Evolutionary conservation across 345 rosid species (phyloP).

Genomic region (Erysimum cheiranthoides): DNA sequence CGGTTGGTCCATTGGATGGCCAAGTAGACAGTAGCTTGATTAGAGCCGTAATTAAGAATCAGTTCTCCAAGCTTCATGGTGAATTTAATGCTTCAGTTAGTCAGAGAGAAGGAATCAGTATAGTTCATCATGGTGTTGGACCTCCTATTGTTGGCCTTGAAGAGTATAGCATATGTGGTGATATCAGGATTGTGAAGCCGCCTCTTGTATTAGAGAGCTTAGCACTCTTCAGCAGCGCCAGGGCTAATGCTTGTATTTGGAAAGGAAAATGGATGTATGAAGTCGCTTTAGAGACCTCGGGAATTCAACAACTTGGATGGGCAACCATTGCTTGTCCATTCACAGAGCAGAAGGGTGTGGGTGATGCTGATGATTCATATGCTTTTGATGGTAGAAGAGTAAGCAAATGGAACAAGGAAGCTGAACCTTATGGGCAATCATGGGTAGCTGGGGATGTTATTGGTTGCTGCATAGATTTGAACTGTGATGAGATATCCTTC

Average conservation of each 20-base stretch:
- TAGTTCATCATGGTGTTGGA: constrained; percentile 57
- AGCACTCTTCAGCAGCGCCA: constrained; percentile 82
- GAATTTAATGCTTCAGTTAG: constrained; percentile 37
- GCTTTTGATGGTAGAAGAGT: constrained; percentile 97
- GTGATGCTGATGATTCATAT: constrained; percentile 98
- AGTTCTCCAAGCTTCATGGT: constrained; percentile 48
- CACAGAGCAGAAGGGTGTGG: constrained; percentile 93
- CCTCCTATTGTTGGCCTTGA: constrained; percentile 66
- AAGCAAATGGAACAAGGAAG: constrained; percentile 86
- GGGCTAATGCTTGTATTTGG: constrained; percentile 92
- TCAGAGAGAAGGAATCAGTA: constrained; percentile 64
- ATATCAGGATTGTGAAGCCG: constrained; percentile 63
- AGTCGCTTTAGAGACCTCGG: constrained; percentile 89
- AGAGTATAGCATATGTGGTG: constrained; percentile 79
- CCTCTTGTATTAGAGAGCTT: constrained; percentile 89
- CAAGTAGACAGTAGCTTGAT: constrained; percentile 57
- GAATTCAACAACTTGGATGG: constrained; percentile 96
- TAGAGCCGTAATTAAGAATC: constrained; percentile 58
- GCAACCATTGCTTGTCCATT: constrained; percentile 89
- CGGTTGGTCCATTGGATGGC: constrained; percentile 56
- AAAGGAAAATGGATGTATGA: constrained; percentile 99
- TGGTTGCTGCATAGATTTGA: constrained; percentile 91
- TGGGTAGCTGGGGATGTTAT: constrained; percentile 96
- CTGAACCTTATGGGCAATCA: constrained; percentile 79
- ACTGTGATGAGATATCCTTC: constrained; percentile 72